Conservation (phyloP, 164 flowering plant genomes). For the Echeveria elegans region DNA sequence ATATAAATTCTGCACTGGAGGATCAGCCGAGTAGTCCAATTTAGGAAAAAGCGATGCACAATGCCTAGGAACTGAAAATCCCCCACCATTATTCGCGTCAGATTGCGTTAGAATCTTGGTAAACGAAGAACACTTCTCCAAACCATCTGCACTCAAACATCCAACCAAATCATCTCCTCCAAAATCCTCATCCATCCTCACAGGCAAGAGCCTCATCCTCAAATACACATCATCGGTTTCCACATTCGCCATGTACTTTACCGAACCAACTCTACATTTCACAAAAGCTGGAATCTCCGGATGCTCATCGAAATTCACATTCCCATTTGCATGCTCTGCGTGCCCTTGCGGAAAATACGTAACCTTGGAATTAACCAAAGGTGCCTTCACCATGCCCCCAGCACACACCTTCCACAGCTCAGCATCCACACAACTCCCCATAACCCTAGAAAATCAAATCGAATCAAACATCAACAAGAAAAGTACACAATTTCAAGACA, state of each 20-base stretch:
- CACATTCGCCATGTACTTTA: constrained; percentile 43
- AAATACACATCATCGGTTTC: constrained; percentile 43
- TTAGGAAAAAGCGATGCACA: too few species aligned
- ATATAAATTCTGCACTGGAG: too few species aligned
- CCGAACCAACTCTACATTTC: constrained; percentile 24
- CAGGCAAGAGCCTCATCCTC: constrained; percentile 28
- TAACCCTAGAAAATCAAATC: not conserved
- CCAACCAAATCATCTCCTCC: too few species aligned
- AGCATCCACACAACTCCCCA: constrained; percentile 36
- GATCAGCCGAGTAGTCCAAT: too few species aligned
- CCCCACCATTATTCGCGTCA: too few species aligned
- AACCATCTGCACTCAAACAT: too few species aligned
- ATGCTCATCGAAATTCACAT: constrained; percentile 22
- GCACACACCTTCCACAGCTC: constrained; percentile 57
- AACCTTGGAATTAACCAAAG: constrained; percentile 29
- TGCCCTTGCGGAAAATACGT: constrained; percentile 56
- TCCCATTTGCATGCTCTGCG: constrained; percentile 34
- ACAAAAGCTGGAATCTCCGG: constrained; percentile 24
- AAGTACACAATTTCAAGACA: not conserved
- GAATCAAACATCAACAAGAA: not conserved
- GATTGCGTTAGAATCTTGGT: too few species aligned
- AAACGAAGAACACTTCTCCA: too few species aligned
- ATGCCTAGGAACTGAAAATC: too few species aligned
- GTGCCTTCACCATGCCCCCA: constrained; percentile 52
- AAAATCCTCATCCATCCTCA: constrained; percentile 5